Evolutionary conservation across 805 yeast genomes (phyloP).

Genomic region (Yarrowia sp.): DNA sequence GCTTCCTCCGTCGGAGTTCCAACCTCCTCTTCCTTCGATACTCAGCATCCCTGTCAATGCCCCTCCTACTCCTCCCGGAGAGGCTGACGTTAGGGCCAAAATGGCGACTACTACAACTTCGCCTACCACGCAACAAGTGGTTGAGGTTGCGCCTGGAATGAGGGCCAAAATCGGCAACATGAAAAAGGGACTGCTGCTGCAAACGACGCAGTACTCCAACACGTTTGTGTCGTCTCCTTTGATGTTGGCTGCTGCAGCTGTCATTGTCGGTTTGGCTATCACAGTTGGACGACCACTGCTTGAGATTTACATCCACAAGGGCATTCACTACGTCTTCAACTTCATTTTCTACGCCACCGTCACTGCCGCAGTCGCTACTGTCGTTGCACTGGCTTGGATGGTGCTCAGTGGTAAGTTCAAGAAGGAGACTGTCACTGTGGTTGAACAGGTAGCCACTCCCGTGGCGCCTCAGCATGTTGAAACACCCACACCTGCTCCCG

Average conservation of each 20-base stretch:
- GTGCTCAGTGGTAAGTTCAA: background rate
- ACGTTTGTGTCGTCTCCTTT: slow-evolving; percentile 4
- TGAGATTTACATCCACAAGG: slow-evolving; percentile 14
- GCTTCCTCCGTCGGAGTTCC: background rate
- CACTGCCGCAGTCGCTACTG: background rate
- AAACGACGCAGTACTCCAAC: background rate
- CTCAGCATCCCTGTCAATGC: slow-evolving; percentile 8
- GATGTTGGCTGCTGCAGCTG: background rate
- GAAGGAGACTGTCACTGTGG: background rate
- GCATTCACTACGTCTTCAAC: slow-evolving; percentile 14
- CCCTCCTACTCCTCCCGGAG: slow-evolving; percentile 10
- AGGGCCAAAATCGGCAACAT: background rate
- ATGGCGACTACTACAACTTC: too few relatives aligned
- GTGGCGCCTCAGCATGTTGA: too few relatives aligned
- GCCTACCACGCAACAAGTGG: too few relatives aligned
- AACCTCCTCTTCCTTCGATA: background rate
- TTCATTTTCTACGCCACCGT: slow-evolving; percentile 18
- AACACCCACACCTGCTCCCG: background rate
- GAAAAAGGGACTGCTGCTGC: background rate
- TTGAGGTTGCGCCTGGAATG: background rate
- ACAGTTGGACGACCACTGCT: background rate
- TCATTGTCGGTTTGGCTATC: background rate
- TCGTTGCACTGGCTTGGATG: background rate
- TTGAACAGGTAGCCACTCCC: background rate
- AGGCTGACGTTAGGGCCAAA: background rate